phyloP scores from a whole-genome alignment of 441 rosid genomes.

The Adansonia grandidieri region DNA sequence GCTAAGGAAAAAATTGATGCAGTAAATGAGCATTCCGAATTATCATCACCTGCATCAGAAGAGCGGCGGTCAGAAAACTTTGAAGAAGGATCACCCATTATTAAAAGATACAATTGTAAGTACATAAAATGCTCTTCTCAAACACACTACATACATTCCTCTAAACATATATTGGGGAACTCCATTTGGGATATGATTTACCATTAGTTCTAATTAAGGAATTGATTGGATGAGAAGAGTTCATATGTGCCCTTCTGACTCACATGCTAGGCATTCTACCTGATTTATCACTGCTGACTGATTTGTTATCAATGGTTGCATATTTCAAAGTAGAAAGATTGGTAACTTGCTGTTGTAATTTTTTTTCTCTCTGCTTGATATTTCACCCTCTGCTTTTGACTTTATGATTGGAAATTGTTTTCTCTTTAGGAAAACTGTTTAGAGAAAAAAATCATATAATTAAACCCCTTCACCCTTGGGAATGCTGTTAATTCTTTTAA shows the following conservation, averaged over 20 bases:
- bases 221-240: background rate
- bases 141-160: slow-evolving; percentile 1
- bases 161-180: background rate
- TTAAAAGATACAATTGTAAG: slow-evolving; percentile 40
- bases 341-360: background rate
- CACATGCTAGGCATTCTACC: background rate
- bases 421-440: background rate
- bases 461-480: background rate
- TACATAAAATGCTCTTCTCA: slow-evolving; percentile 18
- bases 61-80: slow-evolving; percentile 50
- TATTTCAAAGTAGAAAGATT: slow-evolving; percentile 20
- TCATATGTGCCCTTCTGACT: background rate
- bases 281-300: no score
- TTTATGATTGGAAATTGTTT: background rate
- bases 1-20: slow-evolving; percentile 35
- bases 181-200: background rate
- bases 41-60: slow-evolving; percentile 44
- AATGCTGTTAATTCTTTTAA: background rate
- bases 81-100: slow-evolving; percentile 52
- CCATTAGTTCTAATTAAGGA: background rate
- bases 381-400: background rate
- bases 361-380: slow-evolving; percentile 13
- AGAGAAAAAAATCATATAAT: background rate
- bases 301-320: background rate
- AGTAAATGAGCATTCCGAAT: slow-evolving; percentile 32